phyloP scores from a whole-genome alignment of 2,329 filamentous ascomycete genomes.

The Lasiodiplodia citricola region DNA sequence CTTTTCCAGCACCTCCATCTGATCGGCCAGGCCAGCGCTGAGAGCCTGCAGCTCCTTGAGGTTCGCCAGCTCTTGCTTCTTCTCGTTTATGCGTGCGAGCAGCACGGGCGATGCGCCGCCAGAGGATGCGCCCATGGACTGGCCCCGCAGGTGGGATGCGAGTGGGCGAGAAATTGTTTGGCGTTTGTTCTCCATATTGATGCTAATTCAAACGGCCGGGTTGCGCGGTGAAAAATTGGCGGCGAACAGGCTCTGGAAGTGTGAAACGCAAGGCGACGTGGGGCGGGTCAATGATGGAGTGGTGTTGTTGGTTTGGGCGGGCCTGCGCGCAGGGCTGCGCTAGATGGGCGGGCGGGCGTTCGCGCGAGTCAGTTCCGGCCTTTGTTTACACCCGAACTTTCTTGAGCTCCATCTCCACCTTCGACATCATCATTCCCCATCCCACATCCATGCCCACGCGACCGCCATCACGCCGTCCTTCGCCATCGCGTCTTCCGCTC shows the following conservation, averaged over 20 bases:
- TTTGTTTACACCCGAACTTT: slow-evolving; percentile 25
- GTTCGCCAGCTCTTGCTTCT: slow-evolving; percentile 81
- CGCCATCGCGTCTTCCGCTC: not conserved
- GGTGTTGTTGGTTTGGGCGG: slow-evolving; percentile 11
- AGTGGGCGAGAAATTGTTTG: slow-evolving; percentile 52
- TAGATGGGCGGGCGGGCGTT: slow-evolving; percentile 10
- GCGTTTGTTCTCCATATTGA: slow-evolving; percentile 36
- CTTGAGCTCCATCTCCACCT: slow-evolving; percentile 17
- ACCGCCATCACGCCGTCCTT: not conserved
- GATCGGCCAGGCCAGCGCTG: slow-evolving; percentile 76
- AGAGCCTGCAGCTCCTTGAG: slow-evolving; percentile 78
- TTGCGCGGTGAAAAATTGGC: not conserved
- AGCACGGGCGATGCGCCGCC: slow-evolving; percentile 71
- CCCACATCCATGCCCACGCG: slow-evolving; percentile 5
- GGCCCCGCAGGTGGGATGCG: slow-evolving; percentile 68
- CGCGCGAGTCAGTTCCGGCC: not conserved
- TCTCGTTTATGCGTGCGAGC: slow-evolving; percentile 79
- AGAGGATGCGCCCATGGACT: slow-evolving; percentile 47
- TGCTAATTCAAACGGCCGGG: not conserved
- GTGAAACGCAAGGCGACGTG: not conserved
- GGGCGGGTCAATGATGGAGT: not conserved
- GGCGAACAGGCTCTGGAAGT: not conserved
- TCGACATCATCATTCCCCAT: slow-evolving; percentile 24
- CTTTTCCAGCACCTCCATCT: slow-evolving; percentile 82
- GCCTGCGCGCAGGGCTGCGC: slow-evolving; percentile 11